phyloP scores from a whole-genome alignment of 352 stramenopile genomes.

The Phytophthora pinifolia region DNA sequence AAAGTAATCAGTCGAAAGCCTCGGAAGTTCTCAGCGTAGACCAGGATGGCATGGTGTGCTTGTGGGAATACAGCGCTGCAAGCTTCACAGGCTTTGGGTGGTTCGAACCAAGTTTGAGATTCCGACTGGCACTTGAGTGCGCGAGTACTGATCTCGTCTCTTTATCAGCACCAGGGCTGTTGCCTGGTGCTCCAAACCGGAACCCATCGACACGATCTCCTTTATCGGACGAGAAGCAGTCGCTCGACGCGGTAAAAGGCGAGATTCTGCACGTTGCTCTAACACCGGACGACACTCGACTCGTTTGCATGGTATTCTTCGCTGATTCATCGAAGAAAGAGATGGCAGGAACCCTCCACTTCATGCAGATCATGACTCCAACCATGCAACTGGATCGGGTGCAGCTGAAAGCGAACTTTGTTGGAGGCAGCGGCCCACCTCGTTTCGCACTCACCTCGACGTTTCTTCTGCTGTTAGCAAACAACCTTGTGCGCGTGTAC shows the following conservation, averaged over 20 bases:
- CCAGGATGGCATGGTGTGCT: slow-evolving; percentile 28
- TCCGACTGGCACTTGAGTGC: slow-evolving; percentile 33
- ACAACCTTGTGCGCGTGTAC: slow-evolving; percentile 36
- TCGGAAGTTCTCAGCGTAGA: slow-evolving; percentile 47
- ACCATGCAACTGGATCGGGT: slow-evolving; percentile 26
- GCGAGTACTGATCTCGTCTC: background rate
- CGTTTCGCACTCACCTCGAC: slow-evolving; percentile 39
- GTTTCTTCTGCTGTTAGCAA: slow-evolving; percentile 37
- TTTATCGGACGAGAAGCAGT: background rate
- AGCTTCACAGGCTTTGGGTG: slow-evolving; percentile 47
- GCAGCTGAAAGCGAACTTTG: slow-evolving; percentile 29
- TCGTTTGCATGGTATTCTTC: slow-evolving; percentile 51
- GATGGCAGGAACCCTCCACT: slow-evolving; percentile 25
- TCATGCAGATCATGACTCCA: slow-evolving; percentile 36
- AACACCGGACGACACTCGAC: slow-evolving; percentile 28
- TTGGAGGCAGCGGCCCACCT: slow-evolving; percentile 28
- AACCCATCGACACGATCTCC: slow-evolving; percentile 2
- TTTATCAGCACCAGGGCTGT: background rate
- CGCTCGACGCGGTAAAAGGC: slow-evolving; percentile 2
- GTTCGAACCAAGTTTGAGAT: slow-evolving; percentile 32
- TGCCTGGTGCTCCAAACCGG: slow-evolving; percentile 4
- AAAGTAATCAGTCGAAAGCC: background rate
- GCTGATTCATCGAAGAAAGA: slow-evolving; percentile 24
- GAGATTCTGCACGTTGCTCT: slow-evolving; percentile 49
- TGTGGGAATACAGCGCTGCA: slow-evolving; percentile 43